These are phyloP conservation scores for Ceratobasidium sp. DNA, from an alignment of 1,284 basidiomycete species.

Conservation along the genomic window DNA sequence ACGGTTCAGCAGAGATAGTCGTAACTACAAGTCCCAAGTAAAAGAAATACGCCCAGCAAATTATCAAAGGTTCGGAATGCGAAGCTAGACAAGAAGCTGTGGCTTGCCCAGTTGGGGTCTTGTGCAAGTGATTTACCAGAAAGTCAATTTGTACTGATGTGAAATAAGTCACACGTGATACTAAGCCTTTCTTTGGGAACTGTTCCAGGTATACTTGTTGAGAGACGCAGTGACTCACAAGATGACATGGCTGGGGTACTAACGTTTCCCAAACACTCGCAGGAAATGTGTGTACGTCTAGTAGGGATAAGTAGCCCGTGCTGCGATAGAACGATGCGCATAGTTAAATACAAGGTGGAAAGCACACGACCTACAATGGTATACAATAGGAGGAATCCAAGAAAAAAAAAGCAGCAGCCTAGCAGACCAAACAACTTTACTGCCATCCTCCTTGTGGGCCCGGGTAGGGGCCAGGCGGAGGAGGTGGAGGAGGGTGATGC, in stretches of 20 bases:
- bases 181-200: too few species aligned
- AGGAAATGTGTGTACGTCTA: too few species aligned
- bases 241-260: too few species aligned
- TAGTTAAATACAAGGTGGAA: not conserved
- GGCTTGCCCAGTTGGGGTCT: not conserved
- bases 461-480: constrained; percentile 27
- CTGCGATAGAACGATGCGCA: too few species aligned
- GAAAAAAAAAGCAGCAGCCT: not conserved
- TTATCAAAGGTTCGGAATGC: not conserved
- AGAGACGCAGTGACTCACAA: too few species aligned
- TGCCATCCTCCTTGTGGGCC: constrained; percentile 30
- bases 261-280: not conserved
- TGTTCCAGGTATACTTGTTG: too few species aligned
- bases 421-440: not conserved
- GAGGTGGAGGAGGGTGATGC: constrained; percentile 17
- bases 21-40: too few species aligned
- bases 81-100: not conserved
- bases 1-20: not conserved
- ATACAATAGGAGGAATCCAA: not conserved
- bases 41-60: not conserved
- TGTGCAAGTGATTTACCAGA: constrained; percentile 23
- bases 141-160: constrained; percentile 20
- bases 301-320: too few species aligned
- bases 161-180: not conserved
- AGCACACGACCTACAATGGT: constrained; percentile 12